These are phyloP conservation scores for Candolleomyces efflorescens DNA, from an alignment of 768 basidiomycete species.

Conservation along the genomic window DNA sequence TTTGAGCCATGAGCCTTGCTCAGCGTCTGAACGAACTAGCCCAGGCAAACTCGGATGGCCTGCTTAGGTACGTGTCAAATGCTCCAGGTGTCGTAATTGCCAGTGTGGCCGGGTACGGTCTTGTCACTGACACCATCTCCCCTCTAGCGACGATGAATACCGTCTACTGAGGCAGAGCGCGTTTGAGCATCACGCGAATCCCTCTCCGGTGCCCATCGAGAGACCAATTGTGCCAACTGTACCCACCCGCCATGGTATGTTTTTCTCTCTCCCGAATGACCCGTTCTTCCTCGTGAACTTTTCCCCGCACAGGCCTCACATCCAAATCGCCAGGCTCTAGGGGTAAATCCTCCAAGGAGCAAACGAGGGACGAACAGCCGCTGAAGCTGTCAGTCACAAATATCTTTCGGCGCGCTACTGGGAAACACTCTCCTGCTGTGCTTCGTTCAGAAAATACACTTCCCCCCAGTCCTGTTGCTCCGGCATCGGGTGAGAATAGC, in stretches of 20 bases:
- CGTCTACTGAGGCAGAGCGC: conserved; percentile 63
- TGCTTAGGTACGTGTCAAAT: conserved; percentile 49
- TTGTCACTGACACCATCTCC: not conserved
- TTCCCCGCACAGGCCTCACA: not conserved
- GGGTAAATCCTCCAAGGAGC: conserved; percentile 1
- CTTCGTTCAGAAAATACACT: conserved; percentile 8
- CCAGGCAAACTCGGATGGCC: conserved; percentile 59
- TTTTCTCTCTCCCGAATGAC: not conserved
- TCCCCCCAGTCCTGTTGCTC: conserved; percentile 7
- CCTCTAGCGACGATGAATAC: conserved; percentile 66
- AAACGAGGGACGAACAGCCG: not conserved
- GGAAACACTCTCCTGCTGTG: conserved; percentile 21
- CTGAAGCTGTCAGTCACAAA: conserved; percentile 24
- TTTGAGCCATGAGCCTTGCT: conserved; percentile 46
- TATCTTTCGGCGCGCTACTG: conserved; percentile 34
- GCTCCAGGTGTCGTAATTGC: not conserved
- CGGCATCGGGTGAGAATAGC: conserved; percentile 6
- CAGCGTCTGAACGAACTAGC: conserved; percentile 65
- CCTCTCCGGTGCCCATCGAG: conserved; percentile 24
- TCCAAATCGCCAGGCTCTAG: conserved; percentile 6
- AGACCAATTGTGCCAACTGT: conserved; percentile 23
- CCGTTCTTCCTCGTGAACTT: not conserved
- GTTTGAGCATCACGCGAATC: conserved; percentile 54
- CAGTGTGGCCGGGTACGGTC: no score
- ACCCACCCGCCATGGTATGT: conserved; percentile 13